Evolutionary conservation across 768 basidiomycete species (phyloP).

Genomic region (Mycena vitilis): DNA sequence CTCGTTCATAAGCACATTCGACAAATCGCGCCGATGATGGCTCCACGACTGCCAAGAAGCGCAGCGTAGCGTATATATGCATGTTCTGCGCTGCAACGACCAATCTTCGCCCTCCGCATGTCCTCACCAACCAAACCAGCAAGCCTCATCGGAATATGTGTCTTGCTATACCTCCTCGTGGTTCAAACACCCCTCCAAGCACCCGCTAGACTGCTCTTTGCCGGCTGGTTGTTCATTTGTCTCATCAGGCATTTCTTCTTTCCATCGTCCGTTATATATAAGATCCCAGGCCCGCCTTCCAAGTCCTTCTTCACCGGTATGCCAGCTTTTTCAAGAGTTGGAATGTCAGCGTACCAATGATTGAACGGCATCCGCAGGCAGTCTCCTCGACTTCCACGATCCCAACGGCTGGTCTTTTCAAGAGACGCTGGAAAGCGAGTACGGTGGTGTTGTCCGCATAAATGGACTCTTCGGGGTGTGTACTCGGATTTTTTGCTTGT

Average conservation of each 20-base stretch:
- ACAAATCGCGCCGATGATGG: no score
- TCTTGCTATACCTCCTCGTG: no score
- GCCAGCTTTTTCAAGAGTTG: not conserved
- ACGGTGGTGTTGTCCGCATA: not conserved
- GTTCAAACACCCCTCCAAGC: no score
- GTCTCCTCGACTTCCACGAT: not conserved
- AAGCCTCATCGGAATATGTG: no score
- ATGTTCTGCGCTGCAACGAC: no score
- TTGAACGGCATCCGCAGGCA: not conserved
- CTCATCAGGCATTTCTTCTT: not conserved
- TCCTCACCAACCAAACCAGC: no score
- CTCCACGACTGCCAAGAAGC: no score
- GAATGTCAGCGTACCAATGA: not conserved
- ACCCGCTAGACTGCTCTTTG: no score
- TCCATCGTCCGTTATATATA: not conserved
- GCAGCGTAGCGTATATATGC: no score
- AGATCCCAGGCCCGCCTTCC: not conserved
- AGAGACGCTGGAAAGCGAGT: not conserved
- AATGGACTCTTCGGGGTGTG: not conserved
- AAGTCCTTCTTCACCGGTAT: not conserved
- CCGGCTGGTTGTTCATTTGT: no score
- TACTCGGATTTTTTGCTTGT: not conserved
- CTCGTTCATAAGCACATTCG: no score
- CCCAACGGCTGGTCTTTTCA: slow-evolving; percentile 15
- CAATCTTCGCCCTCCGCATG: no score